phyloP scores from a whole-genome alignment of 2,329 filamentous ascomycete species.

The Ophiostoma sp. region DNA sequence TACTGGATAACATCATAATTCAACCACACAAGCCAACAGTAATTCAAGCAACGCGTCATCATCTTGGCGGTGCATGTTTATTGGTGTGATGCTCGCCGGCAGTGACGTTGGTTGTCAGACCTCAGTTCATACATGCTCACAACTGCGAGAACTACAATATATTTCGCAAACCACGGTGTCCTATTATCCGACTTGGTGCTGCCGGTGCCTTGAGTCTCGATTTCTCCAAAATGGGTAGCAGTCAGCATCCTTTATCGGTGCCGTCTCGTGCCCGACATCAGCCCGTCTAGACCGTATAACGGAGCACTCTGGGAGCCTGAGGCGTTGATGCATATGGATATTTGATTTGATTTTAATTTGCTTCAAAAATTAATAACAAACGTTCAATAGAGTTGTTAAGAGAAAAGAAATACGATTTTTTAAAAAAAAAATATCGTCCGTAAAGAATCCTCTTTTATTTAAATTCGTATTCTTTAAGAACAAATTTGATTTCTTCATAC shows the following conservation, averaged over 20 bases:
- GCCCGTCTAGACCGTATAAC: neutral
- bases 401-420: too few relatives aligned
- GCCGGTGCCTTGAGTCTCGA: neutral
- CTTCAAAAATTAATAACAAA: too few relatives aligned
- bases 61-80: neutral
- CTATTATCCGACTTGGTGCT: neutral
- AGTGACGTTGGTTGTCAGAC: neutral
- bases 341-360: too few relatives aligned
- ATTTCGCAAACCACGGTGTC: neutral
- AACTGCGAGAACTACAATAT: neutral
- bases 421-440: too few relatives aligned
- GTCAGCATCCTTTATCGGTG: neutral
- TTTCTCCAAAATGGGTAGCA: neutral
- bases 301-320: too few relatives aligned
- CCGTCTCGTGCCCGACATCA: neutral
- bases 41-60: slow-evolving; percentile 4
- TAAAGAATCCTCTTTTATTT: too few relatives aligned
- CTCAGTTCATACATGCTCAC: neutral
- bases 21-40: neutral
- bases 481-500: too few relatives aligned
- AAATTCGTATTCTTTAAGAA: too few relatives aligned
- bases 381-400: too few relatives aligned
- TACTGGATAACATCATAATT: neutral
- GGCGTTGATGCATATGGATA: too few relatives aligned
- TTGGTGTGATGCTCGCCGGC: neutral